Evolutionary conservation across 2,329 filamentous ascomycete genomes (phyloP).

Genomic region (Fusarium sulawesiense): DNA sequence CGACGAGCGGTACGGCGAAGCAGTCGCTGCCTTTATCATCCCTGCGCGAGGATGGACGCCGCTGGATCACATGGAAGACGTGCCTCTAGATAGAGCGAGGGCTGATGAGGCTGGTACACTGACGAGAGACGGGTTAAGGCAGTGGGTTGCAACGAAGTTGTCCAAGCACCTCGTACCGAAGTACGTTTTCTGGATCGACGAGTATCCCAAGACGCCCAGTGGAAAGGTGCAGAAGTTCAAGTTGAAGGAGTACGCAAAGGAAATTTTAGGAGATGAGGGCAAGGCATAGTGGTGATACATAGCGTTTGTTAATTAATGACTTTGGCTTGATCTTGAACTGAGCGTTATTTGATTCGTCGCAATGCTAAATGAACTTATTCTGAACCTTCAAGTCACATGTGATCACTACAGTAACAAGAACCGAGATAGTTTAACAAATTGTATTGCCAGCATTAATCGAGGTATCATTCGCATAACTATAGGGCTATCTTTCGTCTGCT

Average conservation of each 20-base stretch:
- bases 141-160: conserved; percentile 78
- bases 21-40: conserved; percentile 85
- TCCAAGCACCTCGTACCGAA: conserved; percentile 84
- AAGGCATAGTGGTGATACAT: conserved; percentile 10
- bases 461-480: conserved; percentile 36
- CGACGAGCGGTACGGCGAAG: conserved; percentile 86
- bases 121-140: conserved; percentile 69
- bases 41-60: conserved; percentile 50
- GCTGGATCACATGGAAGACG: conserved; percentile 41
- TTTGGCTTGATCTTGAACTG: background rate
- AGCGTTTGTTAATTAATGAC: background rate
- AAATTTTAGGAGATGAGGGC: conserved; percentile 45
- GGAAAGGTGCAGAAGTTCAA: conserved; percentile 98
- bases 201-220: conserved; percentile 94
- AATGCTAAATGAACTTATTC: background rate
- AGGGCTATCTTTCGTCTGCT: conserved; percentile 7
- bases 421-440: conserved; percentile 1
- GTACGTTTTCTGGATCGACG: conserved; percentile 85
- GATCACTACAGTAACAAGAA: background rate
- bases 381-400: background rate
- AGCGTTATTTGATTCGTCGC: background rate
- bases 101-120: conserved; percentile 52
- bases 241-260: conserved; percentile 73
- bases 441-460: conserved; percentile 31
- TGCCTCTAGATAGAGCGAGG: conserved; percentile 17